Evolutionary conservation across 805 yeast genomes (phyloP).

Genomic region (Yarrowia porcina): DNA sequence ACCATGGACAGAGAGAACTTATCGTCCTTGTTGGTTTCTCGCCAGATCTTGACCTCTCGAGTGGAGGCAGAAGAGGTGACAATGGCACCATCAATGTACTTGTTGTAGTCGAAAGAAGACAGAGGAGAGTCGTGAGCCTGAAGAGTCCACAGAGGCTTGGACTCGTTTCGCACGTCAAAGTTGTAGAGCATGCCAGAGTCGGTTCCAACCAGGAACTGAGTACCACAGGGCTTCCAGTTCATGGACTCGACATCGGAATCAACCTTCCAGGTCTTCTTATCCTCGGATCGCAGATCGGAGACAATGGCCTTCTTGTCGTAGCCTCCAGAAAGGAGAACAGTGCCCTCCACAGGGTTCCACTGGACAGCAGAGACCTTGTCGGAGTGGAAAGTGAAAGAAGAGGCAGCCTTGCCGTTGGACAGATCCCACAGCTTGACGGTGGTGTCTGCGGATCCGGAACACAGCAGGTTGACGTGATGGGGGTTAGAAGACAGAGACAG

Average conservation of each 20-base stretch:
- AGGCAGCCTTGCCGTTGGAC: constrained; percentile 66
- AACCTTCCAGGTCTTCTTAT: constrained; percentile 52
- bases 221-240: constrained; percentile 57
- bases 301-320: constrained; percentile 77
- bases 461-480: constrained; percentile 76
- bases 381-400: constrained; percentile 74
- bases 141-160: constrained; percentile 82
- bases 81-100: constrained; percentile 64
- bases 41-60: constrained; percentile 83
- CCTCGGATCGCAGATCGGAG: constrained; percentile 79
- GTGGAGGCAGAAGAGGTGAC: constrained; percentile 92
- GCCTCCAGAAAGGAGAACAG: constrained; percentile 81
- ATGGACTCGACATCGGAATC: constrained; percentile 85
- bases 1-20: constrained; percentile 74
- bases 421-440: constrained; percentile 97
- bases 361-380: constrained; percentile 81
- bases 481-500: constrained; percentile 81
- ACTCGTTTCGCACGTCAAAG: constrained; percentile 72
- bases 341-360: constrained; percentile 63
- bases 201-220: constrained; percentile 75
- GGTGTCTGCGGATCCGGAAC: constrained; percentile 92
- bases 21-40: constrained; percentile 49
- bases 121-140: constrained; percentile 97
- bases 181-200: constrained; percentile 87
- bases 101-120: constrained; percentile 71